Base-by-base conservation (phyloP, 306 rosid genomes). In the Vachellia collinsii region DNA sequence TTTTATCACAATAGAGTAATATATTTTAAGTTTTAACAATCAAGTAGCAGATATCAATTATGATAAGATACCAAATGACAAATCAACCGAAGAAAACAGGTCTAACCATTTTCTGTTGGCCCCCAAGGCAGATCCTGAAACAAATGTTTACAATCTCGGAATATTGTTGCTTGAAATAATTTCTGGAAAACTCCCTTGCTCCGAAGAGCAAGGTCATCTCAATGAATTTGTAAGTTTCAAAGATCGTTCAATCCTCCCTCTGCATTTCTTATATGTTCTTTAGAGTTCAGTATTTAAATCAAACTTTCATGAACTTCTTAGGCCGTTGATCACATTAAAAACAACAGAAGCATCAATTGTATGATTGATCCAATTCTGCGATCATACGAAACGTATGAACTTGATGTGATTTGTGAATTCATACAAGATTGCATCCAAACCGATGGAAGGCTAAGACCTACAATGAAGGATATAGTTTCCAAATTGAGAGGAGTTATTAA, bases 131-230 rank as follows among this genome's bases (percentile, higher is more conserved):
- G 95, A 89, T 87, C 95, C 93, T 20, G 97, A 93, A 80, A 89
- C 89, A 11, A 90, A 95, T 42, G 2, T 29, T 2, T 29, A 29
- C 34, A 29, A 29, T 29, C 2, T 29, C 2, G 34, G 34, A 29
- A 29, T 81, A 38, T 43, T 95, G 82, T 84, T 95, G 79, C 94
- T 95, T 2, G 99, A 95, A 87, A 83, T 83, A 78, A 89, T 95
- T 78, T 89, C 94, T 41, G 99, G 90, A 50, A 93, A 89, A 86
- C 88, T 89, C 25, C 89, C 88, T 1, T 82, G 85, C 89, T 87
- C 95, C 5, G 87, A 89, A 86, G 93, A 92, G 70, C 86, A 87
- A 39, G 97, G 97, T 22, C 62, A 80, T 67, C 86, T 95, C 64
- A 80, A 77, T 25, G 62, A 84, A 44, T 89, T 97, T 97, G 99